These are phyloP conservation scores for Monosporascus cannonballus DNA, from an alignment of 2,329 filamentous ascomycete genomes.

Conservation along the genomic window DNA sequence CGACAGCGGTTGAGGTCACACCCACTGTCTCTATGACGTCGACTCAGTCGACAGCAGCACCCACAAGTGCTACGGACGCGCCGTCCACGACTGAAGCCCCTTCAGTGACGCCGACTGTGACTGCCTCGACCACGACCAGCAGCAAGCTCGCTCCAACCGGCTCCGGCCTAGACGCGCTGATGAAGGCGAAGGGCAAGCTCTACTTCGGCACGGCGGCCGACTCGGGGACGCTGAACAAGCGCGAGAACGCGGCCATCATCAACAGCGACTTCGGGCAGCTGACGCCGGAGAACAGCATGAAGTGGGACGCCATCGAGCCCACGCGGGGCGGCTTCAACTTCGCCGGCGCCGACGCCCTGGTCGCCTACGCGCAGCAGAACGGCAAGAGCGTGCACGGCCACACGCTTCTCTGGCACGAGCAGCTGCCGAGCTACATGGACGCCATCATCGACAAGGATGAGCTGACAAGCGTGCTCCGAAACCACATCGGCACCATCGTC, in stretches of 20 bases:
- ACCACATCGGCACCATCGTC: conserved; percentile 50
- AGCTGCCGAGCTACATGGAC: conserved; percentile 42
- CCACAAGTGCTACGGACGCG: neutral
- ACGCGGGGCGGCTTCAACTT: conserved; percentile 48
- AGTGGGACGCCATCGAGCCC: conserved; percentile 54
- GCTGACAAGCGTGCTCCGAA: conserved; percentile 48
- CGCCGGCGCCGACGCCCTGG: conserved; percentile 41
- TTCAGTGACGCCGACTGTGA: conserved; percentile 2
- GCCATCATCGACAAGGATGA: conserved; percentile 16
- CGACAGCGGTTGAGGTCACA: neutral
- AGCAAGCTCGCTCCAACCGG: neutral
- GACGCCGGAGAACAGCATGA: conserved; percentile 35
- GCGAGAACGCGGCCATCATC: conserved; percentile 9
- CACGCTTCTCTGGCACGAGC: conserved; percentile 39
- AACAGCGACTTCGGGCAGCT: conserved; percentile 14
- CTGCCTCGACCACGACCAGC: neutral
- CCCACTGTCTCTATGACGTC: neutral
- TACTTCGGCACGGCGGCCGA: conserved; percentile 16
- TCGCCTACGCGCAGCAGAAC: conserved; percentile 33
- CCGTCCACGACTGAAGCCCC: conserved; percentile 2
- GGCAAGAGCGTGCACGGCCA: conserved; percentile 48
- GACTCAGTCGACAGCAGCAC: neutral
- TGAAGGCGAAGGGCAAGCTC: conserved; percentile 17
- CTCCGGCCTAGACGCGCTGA: conserved; percentile 12
- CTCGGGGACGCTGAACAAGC: conserved; percentile 6